Percentiles rank a stretch among this genome's conserved stretches.
Conservation (phyloP, 371 early-diverging fungal species). For the Coelomomyces lativittatus region DNA sequence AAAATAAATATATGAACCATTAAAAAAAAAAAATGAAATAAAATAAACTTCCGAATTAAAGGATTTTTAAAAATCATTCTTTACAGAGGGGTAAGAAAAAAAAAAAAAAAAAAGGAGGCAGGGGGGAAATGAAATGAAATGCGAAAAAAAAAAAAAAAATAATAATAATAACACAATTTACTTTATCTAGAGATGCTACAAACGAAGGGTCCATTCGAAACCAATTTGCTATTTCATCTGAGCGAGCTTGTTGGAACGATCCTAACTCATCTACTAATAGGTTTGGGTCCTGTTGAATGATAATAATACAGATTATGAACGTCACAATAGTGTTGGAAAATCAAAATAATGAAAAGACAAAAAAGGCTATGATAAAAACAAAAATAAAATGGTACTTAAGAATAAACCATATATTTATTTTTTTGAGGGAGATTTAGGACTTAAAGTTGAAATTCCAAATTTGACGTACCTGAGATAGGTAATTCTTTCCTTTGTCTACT, state of each 20-base stretch:
- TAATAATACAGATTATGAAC: not conserved
- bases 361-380: not conserved
- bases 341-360: not conserved
- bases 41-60: not conserved
- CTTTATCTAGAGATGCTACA: constrained; percentile 61
- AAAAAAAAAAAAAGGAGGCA: not conserved
- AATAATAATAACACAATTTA: too few species aligned
- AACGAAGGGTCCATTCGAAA: constrained; percentile 52
- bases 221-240: constrained; percentile 31
- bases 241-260: constrained; percentile 43
- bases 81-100: not conserved
- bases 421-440: too few species aligned
- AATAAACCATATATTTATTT: not conserved
- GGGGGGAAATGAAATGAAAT: too few species aligned
- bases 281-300: constrained; percentile 34
- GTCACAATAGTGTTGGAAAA: not conserved
- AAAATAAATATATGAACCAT: not conserved
- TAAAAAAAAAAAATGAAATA: not conserved
- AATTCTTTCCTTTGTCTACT: constrained; percentile 31
- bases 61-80: not conserved
- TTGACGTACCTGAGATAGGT: constrained; percentile 7
- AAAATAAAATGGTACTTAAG: not conserved
- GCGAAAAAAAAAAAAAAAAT: too few species aligned
- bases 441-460: not conserved
- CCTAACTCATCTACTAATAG: constrained; percentile 48